Conservation (phyloP, 768 basidiomycete species). For the Lactarius trivialis region DNA sequence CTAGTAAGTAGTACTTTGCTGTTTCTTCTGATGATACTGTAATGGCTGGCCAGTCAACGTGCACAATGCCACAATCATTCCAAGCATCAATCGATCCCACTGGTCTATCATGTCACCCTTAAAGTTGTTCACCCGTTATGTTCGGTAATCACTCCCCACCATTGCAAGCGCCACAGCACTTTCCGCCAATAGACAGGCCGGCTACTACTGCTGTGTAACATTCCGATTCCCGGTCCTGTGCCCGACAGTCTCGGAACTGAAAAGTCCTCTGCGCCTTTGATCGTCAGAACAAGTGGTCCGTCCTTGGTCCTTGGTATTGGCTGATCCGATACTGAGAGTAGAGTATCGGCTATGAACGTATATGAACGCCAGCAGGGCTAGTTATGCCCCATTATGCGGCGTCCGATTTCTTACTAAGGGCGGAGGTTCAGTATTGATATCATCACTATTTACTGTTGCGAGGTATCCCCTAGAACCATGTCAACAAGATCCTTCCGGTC, state of each 20-base stretch:
- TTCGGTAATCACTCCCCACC: background rate
- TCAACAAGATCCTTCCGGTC: constrained; percentile 11
- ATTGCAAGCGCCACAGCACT: background rate
- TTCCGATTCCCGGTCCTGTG: background rate
- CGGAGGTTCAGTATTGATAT: background rate
- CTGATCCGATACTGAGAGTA: background rate
- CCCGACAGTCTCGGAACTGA: background rate
- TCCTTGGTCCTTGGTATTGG: background rate
- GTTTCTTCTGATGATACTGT: background rate
- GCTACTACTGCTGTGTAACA: background rate
- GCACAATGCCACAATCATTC: background rate
- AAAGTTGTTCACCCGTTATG: background rate
- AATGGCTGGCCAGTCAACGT: too few relatives aligned
- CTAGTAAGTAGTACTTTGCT: too few relatives aligned
- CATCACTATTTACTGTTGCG: background rate
- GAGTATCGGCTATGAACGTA: background rate
- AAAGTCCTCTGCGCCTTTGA: too few relatives aligned
- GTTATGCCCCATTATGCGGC: background rate
- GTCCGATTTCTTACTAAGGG: background rate
- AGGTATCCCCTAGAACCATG: background rate
- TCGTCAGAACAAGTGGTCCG: background rate
- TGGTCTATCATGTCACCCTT: too few relatives aligned
- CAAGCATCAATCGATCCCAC: background rate
- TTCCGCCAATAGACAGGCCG: background rate
- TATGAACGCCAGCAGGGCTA: background rate